Evolutionary conservation across 1,139 yeast species (phyloP).

Genomic region (Magnusiomyces magnusii): DNA sequence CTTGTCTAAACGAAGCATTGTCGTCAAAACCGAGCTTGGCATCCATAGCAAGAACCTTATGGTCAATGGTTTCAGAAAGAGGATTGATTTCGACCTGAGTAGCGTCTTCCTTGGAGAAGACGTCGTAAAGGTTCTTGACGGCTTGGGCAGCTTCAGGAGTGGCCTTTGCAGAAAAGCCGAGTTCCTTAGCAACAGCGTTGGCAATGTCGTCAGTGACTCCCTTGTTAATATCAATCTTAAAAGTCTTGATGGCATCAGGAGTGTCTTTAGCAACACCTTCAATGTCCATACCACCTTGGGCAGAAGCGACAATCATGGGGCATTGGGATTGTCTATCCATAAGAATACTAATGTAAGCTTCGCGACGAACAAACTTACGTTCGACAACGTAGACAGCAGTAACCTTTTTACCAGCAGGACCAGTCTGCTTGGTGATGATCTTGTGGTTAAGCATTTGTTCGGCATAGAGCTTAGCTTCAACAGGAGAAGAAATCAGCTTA

Average conservation of each 20-base stretch:
- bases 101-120: constrained; percentile 86
- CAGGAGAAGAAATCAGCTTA: constrained; percentile 75
- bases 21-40: constrained; percentile 98
- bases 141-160: constrained; percentile 82
- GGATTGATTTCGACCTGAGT: constrained; percentile 99
- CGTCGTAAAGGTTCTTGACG: constrained; percentile 78
- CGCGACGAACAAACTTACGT: constrained; percentile 88
- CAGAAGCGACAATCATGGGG: constrained; percentile 90
- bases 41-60: constrained; percentile 95
- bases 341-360: constrained; percentile 90
- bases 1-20: constrained; percentile 91
- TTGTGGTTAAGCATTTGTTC: constrained; percentile 87
- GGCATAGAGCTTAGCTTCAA: constrained; percentile 82
- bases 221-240: constrained; percentile 63
- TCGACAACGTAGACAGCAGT: constrained; percentile 95
- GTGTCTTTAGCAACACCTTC: constrained; percentile 94
- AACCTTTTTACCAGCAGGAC: constrained; percentile 94
- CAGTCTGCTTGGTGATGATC: constrained; percentile 96
- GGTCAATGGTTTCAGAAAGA: constrained; percentile 84
- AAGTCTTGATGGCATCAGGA: constrained; percentile 90
- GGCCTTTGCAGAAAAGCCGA: constrained; percentile 78
- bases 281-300: constrained; percentile 99
- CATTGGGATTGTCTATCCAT: constrained; percentile 89
- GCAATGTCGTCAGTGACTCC: constrained; percentile 84
- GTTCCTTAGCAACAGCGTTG: constrained; percentile 60